Evolutionary conservation across 306 rosid species (phyloP).

Genomic region (Castanopsis chinensis): DNA sequence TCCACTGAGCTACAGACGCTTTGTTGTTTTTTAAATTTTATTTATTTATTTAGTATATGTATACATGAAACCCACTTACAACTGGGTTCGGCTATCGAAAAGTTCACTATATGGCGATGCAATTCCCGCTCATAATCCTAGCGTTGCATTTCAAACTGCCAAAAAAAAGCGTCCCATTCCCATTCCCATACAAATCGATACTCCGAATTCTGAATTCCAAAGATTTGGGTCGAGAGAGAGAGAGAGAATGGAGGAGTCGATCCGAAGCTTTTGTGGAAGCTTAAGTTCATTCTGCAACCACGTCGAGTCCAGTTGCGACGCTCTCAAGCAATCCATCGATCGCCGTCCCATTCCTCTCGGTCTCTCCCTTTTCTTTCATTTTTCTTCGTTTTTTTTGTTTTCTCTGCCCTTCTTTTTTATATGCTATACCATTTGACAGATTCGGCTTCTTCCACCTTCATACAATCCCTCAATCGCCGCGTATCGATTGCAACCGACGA

Average conservation of each 20-base stretch:
- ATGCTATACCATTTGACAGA: slow-evolving; percentile 25
- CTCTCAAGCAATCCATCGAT: slow-evolving; percentile 68
- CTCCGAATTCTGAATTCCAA: too few species aligned
- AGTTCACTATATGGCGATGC: too few species aligned
- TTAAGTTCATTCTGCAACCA: slow-evolving; percentile 72
- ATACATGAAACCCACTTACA: too few species aligned
- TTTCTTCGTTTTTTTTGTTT: not conserved
- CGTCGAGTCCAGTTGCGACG: slow-evolving; percentile 61
- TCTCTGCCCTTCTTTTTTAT: too few species aligned
- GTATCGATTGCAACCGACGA: slow-evolving; percentile 51
- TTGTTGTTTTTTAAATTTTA: not conserved
- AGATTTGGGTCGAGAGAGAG: not conserved
- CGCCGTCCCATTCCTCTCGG: slow-evolving; percentile 95
- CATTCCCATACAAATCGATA: too few species aligned
- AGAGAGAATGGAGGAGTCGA: slow-evolving; percentile 53
- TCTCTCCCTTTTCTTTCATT: not conserved
- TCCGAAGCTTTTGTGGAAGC: slow-evolving; percentile 50
- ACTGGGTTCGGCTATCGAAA: too few species aligned
- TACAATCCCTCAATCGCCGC: slow-evolving; percentile 74
- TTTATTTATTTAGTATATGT: too few species aligned
- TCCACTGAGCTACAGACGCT: slow-evolving; percentile 71
- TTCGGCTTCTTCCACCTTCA: slow-evolving; percentile 82
- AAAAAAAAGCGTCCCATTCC: not conserved
- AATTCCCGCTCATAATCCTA: too few species aligned
- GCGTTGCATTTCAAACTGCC: not conserved